Percentiles rank a stretch among this genome's conserved stretches.
Evolutionary conservation across 1,284 basidiomycete species (phyloP).

Genomic region (Butyriboletus appendiculatus): DNA sequence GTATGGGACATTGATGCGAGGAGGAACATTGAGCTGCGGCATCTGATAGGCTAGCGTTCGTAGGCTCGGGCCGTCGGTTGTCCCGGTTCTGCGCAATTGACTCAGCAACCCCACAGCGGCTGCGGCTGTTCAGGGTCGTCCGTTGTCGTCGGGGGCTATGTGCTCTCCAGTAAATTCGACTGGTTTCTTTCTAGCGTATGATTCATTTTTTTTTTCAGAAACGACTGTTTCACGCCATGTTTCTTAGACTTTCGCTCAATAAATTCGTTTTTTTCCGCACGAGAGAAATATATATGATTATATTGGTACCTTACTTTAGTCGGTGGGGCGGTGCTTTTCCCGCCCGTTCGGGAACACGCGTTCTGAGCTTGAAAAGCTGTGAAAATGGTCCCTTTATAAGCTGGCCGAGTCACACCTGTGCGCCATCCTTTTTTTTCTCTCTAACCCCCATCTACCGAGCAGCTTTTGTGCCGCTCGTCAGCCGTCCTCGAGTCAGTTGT

Average conservation of each 20-base stretch:
- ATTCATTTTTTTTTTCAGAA: not conserved
- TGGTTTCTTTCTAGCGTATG: not conserved
- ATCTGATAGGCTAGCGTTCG: slow-evolving; percentile 14
- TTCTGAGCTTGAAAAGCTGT: slow-evolving; percentile 49
- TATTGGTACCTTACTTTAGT: slow-evolving; percentile 5
- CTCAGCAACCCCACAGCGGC: slow-evolving; percentile 12
- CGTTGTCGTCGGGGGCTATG: slow-evolving; percentile 20
- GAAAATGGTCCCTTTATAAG: slow-evolving; percentile 39
- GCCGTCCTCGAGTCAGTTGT: slow-evolving; percentile 23
- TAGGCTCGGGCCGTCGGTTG: slow-evolving; percentile 15
- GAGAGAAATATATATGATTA: not conserved
- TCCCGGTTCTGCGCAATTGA: slow-evolving; percentile 1
- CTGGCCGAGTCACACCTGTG: slow-evolving; percentile 38
- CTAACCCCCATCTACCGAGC: slow-evolving; percentile 27
- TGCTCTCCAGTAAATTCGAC: not conserved
- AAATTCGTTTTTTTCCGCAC: not conserved
- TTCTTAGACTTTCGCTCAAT: not conserved
- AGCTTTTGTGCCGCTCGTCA: slow-evolving; percentile 24
- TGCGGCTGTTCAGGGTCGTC: slow-evolving; percentile 7
- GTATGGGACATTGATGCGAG: not conserved
- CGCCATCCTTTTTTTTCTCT: slow-evolving; percentile 15
- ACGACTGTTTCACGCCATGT: not conserved
- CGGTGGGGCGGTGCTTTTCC: slow-evolving; percentile 22
- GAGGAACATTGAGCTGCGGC: not conserved
- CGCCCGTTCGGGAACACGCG: slow-evolving; percentile 25